These are phyloP conservation scores for Cornus florida DNA, from an alignment of 148 eudicot genomes.

Conservation along the genomic window DNA sequence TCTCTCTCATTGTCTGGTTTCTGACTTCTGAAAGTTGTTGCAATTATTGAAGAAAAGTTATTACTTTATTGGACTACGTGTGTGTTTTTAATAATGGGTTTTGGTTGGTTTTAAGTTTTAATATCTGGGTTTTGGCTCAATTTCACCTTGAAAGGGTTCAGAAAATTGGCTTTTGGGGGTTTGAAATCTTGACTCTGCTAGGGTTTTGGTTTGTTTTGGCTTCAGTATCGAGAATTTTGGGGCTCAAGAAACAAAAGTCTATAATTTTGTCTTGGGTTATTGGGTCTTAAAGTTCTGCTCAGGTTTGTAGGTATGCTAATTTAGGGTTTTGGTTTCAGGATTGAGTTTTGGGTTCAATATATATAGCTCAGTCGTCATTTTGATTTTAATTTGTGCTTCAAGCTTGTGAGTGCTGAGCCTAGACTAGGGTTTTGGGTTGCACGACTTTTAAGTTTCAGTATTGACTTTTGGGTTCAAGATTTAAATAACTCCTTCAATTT, in stretches of 20 bases:
- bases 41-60: constrained; percentile 9
- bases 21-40: background rate
- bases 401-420: background rate
- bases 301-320: too few species aligned
- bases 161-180: constrained; percentile 3
- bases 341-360: too few species aligned
- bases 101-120: background rate
- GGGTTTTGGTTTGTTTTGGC: background rate
- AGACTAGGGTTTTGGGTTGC: background rate
- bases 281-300: too few species aligned
- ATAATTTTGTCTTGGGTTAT: background rate
- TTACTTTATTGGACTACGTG: constrained; percentile 1
- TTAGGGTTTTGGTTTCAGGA: too few species aligned
- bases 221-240: background rate
- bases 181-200: background rate
- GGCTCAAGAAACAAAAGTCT: constrained; percentile 1
- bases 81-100: background rate
- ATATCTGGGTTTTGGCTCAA: constrained; percentile 4
- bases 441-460: background rate
- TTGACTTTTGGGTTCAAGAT: background rate
- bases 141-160: background rate
- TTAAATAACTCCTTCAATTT: background rate
- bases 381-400: background rate
- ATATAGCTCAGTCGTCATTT: background rate
- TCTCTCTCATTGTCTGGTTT: constrained; percentile 3